Conservation (phyloP, 257 asterid species). For the Solanum infundibuliforme region DNA sequence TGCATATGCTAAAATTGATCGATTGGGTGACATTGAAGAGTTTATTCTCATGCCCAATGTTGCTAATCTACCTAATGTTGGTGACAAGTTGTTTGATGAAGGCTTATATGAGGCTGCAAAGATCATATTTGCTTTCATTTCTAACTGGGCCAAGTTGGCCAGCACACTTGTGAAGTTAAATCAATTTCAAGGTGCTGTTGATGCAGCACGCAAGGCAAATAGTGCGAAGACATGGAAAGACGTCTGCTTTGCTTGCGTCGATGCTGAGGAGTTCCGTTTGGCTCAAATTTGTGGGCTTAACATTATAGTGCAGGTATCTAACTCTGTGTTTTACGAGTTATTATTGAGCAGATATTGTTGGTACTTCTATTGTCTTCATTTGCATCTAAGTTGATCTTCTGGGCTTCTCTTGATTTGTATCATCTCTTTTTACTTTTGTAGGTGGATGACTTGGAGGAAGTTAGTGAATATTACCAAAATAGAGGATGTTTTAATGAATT, state of each 20-base stretch:
- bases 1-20: slow-evolving; percentile 95
- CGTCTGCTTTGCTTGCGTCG: slow-evolving; percentile 97
- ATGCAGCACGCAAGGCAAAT: slow-evolving; percentile 99
- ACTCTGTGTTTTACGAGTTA: background rate
- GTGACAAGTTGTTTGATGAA: slow-evolving; percentile 96
- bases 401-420: background rate
- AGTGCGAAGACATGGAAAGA: slow-evolving; percentile 99
- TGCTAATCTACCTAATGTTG: slow-evolving; percentile 95
- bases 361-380: background rate
- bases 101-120: slow-evolving; percentile 96
- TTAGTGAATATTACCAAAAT: slow-evolving; percentile 92
- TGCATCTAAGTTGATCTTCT: background rate
- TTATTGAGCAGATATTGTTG: background rate
- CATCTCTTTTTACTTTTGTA: slow-evolving; percentile 7
- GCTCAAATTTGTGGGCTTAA: slow-evolving; percentile 99
- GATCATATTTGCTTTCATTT: slow-evolving; percentile 81
- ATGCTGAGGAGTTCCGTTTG: slow-evolving; percentile 99
- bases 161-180: slow-evolving; percentile 74
- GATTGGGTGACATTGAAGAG: slow-evolving; percentile 91
- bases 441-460: slow-evolving; percentile 99
- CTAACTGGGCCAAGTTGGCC: slow-evolving; percentile 98
- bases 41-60: slow-evolving; percentile 98
- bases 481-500: slow-evolving; percentile 97
- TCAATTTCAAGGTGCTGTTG: slow-evolving; percentile 98
- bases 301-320: slow-evolving; percentile 87